Base-by-base conservation (phyloP, 495 filamentous ascomycete species). In the Neurospora discreta region DNA sequence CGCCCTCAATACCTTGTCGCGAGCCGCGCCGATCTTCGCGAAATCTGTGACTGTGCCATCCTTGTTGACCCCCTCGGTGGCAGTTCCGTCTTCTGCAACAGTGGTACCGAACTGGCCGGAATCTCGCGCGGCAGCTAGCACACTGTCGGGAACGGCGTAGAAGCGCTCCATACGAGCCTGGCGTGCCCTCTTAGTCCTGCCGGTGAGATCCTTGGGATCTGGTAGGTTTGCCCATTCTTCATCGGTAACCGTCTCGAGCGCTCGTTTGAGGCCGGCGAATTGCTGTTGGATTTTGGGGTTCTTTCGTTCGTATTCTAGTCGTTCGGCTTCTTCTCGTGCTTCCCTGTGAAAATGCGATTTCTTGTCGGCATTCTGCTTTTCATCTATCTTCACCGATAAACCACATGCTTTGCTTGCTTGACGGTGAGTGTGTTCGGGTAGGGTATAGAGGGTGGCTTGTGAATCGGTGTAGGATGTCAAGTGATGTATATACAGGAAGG, bases 251-350 rank as follows among this genome's bases (percentile, higher is more conserved):
- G 89, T 90, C 41, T 91, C 91, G 33, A 99, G 86, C 2, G 91
- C 93, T 77, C 96, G 86, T 81, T 98, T 99, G 65, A 98, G 84
- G 75, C 97, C 96, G 79, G 94, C 94, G 78, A 99, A 99, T 79
- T 98, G 95, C 76, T 98, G 94, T 82, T 97, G 93, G 69, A 99
- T 98, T 81, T 98, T 99, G 5, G 95, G 95, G 79, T 98, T 98
- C 78, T 97, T 92, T 60, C 89, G 88, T 81, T 99, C 96, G 86
- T 97, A 97, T 70, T 98, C 94, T 75, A 95, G 92, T 81, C 86
- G 90, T 84, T 98, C 94, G 83, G 92, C 87, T 77, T 90, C 84
- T 82, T 98, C 95, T 76, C 95, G 93, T 82, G 90, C 90, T 93
- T 98, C 95, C 93, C 95, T 98, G 84, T 83, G 82, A 82, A 85